Evolutionary conservation across 257 asterid genomes (phyloP).

Genomic region (Buddleja alternifolia): DNA sequence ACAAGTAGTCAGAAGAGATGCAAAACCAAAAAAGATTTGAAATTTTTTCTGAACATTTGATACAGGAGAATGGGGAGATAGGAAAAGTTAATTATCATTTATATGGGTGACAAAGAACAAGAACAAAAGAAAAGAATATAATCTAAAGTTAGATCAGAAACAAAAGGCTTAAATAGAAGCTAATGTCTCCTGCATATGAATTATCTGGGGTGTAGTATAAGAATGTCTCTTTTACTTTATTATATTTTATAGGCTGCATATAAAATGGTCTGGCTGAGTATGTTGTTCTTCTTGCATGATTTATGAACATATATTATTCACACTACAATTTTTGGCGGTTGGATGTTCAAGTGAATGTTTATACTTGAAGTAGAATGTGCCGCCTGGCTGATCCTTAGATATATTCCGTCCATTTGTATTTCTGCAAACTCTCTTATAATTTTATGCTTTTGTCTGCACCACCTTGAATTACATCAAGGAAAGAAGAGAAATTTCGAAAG

Average conservation of each 20-base stretch:
- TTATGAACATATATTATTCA: not conserved
- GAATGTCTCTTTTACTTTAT: not conserved
- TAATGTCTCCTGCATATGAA: not conserved
- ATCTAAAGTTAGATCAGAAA: not conserved
- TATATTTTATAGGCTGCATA: not conserved
- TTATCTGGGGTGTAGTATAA: not conserved
- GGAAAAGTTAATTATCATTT: not conserved
- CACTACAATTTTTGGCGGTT: not conserved
- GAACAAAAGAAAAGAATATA: not conserved
- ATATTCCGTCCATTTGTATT: not conserved
- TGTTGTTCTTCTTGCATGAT: not conserved
- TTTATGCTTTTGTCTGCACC: constrained; percentile 10
- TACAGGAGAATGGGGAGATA: not conserved
- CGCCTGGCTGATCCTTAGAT: not conserved
- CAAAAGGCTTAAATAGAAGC: not conserved
- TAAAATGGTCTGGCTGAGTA: not conserved
- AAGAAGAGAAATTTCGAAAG: not conserved
- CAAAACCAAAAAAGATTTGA: not conserved
- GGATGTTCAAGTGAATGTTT: not conserved
- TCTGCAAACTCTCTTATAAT: not conserved
- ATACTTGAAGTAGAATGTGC: not conserved
- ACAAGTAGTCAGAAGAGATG: not conserved
- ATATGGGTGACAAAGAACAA: not conserved
- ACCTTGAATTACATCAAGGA: not conserved
- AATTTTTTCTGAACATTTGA: not conserved